Percentiles rank a stretch among this genome's conserved stretches.
Evolutionary conservation across 192 early-diverging fungal genomes (phyloP).

Genomic region (Paraglomus brasilianum): DNA sequence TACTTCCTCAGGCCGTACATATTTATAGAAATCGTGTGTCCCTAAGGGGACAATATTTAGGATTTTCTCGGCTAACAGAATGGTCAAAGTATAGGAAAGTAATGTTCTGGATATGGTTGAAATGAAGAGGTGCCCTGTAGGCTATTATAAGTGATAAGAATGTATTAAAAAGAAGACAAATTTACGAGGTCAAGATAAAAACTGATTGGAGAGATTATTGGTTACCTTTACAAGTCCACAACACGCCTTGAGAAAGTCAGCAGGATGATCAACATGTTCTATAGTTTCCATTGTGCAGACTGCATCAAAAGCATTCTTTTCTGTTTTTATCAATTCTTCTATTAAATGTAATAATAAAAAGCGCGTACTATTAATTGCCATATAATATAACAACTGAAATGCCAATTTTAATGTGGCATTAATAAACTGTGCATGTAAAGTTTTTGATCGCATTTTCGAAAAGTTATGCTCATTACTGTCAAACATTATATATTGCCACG

Average conservation of each 20-base stretch:
- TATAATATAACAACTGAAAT: too few relatives aligned
- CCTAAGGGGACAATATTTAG: conserved; percentile 75
- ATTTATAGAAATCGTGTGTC: conserved; percentile 86
- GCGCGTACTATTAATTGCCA: neutral
- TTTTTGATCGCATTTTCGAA: too few relatives aligned
- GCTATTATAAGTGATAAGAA: conserved; percentile 42
- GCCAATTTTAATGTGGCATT: neutral
- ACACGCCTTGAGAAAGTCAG: conserved; percentile 67
- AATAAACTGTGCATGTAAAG: neutral
- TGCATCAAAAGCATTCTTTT: conserved; percentile 62
- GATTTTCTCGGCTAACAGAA: conserved; percentile 79
- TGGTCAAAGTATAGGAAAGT: conserved; percentile 71
- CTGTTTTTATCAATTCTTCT: conserved; percentile 61
- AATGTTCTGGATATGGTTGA: conserved; percentile 92
- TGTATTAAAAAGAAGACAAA: conserved; percentile 5
- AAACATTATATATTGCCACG: too few relatives aligned
- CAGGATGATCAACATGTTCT: conserved; percentile 84
- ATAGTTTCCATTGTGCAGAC: conserved; percentile 89
- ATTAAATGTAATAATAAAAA: neutral
- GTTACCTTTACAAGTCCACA: conserved; percentile 62
- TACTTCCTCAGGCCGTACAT: conserved; percentile 78
- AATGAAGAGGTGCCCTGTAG: conserved; percentile 64
- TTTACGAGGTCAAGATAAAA: neutral
- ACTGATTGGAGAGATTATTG: neutral
- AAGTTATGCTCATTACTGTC: too few relatives aligned